phyloP scores from a whole-genome alignment of 441 rosid genomes.

The Gossypium schwendimanii region DNA sequence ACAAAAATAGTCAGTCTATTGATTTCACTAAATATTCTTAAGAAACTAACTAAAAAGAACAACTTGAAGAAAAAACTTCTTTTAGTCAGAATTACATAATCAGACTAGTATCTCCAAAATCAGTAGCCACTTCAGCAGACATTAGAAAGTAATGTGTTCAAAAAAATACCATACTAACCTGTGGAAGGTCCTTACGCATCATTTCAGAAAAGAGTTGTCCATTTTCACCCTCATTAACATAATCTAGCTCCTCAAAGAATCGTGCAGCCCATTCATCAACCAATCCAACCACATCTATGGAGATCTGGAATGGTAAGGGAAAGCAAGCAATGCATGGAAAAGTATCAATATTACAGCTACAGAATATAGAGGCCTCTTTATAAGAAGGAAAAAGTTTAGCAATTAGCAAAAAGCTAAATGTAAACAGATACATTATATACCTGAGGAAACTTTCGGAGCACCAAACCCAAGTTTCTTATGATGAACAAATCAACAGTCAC shows the following conservation, averaged over 20 bases:
- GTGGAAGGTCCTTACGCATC: slow-evolving; percentile 98
- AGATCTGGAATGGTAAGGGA: slow-evolving; percentile 37
- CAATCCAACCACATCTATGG: slow-evolving; percentile 86
- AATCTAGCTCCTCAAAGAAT: slow-evolving; percentile 94
- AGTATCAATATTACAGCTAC: slow-evolving; percentile 1
- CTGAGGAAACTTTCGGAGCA: slow-evolving; percentile 89
- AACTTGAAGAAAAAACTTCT: neutral
- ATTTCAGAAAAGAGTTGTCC: slow-evolving; percentile 82
- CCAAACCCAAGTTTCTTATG: slow-evolving; percentile 76
- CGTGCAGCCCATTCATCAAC: slow-evolving; percentile 99
- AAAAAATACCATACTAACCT: slow-evolving; percentile 40
- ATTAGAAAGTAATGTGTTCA: neutral
- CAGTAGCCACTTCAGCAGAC: slow-evolving; percentile 1
- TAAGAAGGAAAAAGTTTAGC: neutral
- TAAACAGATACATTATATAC: slow-evolving; percentile 24
- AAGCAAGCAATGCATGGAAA: slow-evolving; percentile 2
- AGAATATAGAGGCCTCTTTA: neutral
- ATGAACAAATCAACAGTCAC: slow-evolving; percentile 84
- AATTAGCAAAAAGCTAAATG: neutral
- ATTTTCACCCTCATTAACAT: slow-evolving; percentile 90
- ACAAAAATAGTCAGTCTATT: neutral
- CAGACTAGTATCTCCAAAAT: neutral
- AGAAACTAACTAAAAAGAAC: neutral
- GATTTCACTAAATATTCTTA: slow-evolving; percentile 3
- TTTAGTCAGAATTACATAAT: slow-evolving; percentile 1